Evolutionary conservation across 805 yeast species (phyloP), one percentile per base, ranked within the genome.

Genomic region (Priceomyces melissophilus): DNA sequence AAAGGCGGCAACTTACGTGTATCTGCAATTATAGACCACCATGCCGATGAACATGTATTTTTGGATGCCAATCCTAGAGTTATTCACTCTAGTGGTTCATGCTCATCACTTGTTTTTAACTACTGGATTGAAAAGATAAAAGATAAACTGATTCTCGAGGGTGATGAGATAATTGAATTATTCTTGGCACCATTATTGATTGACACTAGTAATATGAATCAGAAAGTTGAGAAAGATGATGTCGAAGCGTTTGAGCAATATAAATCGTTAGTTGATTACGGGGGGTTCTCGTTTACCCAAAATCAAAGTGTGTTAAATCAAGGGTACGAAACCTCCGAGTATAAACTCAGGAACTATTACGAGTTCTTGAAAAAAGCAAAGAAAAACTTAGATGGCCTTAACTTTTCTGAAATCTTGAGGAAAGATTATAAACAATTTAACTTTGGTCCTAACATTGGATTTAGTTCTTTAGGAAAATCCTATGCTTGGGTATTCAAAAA

Each of bases 341-440:
- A 5, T n/a, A 10, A 14, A 25, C 12, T 49, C 20, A 42, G 48
- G 0, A 37, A 34, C 6, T 53, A 50, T 39, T 63, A 55, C 46
- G 48, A 52, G 30, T 43, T 40, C 28, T 50, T 69, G 41, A 69
- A 69, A 47, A 46, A 51, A 2, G 79, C 81, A 13, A 90, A 88
- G 57, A 73, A 73, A 42, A 78, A 87, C 53, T 65, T 90, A 29
- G 57, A 60, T 2, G 89, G 87, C 0, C 67, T 93, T 29, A 53
- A 76, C 1, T 59, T 80, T 4, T 50, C 50, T 4, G 95, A 88
- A 38, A 60, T 93, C 5, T 65, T 93, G 30, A 67, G 82, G 34
- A 90, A 89, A 59, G 99, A 91, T 57, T 91, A 86, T 62, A 91
- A 91, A 57, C 79, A 79, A 53, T 89, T 84, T 65, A 60, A 55